A percentile compares a stretch with the other conserved stretches of the same genome.
Evolutionary conservation across 129 eudicot genomes (phyloP).

Genomic region (Ambrosia trifida): DNA sequence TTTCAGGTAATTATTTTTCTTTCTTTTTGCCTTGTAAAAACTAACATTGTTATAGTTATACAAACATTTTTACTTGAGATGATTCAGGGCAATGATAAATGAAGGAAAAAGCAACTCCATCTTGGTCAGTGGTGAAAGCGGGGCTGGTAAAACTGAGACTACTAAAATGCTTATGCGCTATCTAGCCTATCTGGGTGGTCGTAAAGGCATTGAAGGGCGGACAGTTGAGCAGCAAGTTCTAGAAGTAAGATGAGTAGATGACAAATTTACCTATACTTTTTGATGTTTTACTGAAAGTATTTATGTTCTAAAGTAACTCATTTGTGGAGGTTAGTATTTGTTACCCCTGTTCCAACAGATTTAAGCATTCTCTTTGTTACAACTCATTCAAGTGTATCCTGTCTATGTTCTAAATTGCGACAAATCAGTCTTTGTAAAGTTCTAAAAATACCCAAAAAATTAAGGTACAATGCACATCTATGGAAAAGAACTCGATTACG

Average conservation of each 20-base stretch:
- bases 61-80: slow-evolving; percentile 43
- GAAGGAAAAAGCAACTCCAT: slow-evolving; percentile 97
- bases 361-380: not conserved
- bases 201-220: slow-evolving; percentile 91
- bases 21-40: slow-evolving; percentile 25
- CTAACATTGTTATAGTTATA: slow-evolving; percentile 19
- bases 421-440: not conserved
- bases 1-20: slow-evolving; percentile 55
- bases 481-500: slow-evolving; percentile 8
- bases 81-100: slow-evolving; percentile 84
- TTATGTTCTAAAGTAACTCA: slow-evolving; percentile 14
- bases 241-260: slow-evolving; percentile 82
- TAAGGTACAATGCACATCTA: slow-evolving; percentile 5
- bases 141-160: slow-evolving; percentile 99
- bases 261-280: slow-evolving; percentile 8
- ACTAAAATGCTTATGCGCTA: slow-evolving; percentile 99
- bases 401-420: not conserved
- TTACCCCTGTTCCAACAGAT: slow-evolving; percentile 15
- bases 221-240: slow-evolving; percentile 99
- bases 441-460: not conserved
- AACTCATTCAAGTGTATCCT: not conserved
- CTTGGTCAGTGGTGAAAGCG: slow-evolving; percentile 98
- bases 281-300: slow-evolving; percentile 1
- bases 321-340: slow-evolving; percentile 10
- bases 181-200: slow-evolving; percentile 99